Evolutionary conservation across 805 yeast species (phyloP).

Genomic region (Candida suzukii): DNA sequence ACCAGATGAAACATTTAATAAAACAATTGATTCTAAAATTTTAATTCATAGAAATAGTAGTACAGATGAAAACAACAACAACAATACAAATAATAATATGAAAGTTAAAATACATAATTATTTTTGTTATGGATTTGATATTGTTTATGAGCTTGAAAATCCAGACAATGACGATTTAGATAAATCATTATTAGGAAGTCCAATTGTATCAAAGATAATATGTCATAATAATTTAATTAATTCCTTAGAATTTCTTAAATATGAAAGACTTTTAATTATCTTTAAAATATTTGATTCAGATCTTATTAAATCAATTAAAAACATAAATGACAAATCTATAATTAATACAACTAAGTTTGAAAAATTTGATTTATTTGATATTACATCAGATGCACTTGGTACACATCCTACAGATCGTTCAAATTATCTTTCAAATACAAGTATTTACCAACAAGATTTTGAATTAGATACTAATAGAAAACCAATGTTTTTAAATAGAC

Average conservation of each 20-base stretch:
- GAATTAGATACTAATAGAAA: conserved; percentile 3
- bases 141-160: conserved; percentile 31
- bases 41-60: conserved; percentile 20
- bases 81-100: conserved; percentile 8
- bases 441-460: not conserved
- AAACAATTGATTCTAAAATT: conserved; percentile 33
- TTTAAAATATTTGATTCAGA: not conserved
- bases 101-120: conserved; percentile 45
- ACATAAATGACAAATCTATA: too few species aligned
- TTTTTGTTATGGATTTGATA: conserved; percentile 46
- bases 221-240: conserved; percentile 49
- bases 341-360: too few species aligned
- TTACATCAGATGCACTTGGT: too few species aligned
- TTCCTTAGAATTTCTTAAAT: conserved; percentile 45
- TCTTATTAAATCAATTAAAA: too few species aligned
- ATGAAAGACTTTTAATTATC: conserved; percentile 37
- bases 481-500: conserved; percentile 25
- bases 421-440: not conserved
- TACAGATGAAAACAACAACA: not conserved
- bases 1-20: conserved; percentile 45
- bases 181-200: not conserved
- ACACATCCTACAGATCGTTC: too few species aligned
- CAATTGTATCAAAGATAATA: conserved; percentile 36
- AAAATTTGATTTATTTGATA: too few species aligned
- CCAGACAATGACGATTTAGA: conserved; percentile 11